Evolutionary conservation across 169 alveolate genomes (phyloP), one percentile per base, ranked within the genome.

Genomic region (Cryptosporidium sp.): DNA sequence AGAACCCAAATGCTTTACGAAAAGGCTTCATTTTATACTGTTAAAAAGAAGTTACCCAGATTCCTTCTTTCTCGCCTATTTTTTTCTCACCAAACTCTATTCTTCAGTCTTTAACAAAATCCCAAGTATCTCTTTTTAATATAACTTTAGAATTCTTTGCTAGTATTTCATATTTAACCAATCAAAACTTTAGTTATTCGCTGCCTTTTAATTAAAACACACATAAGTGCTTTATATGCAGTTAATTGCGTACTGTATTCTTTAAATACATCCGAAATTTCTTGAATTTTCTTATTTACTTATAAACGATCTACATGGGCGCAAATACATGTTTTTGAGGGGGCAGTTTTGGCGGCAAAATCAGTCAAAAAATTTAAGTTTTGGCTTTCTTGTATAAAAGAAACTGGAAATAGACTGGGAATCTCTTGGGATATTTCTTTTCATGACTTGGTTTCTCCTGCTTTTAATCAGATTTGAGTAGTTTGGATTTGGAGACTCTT

Each of bases 361-460:
- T 71, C 39, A 71, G 67, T 71, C 48, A 1, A 26, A 3, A 10
- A 71, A 33, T 31, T 71, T 71, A 43, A 71, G 45, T 35, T 71
- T 71, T 31, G 68, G 69, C 23, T 50, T 71, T 50, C 85, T 71
- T 50, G 69, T 48, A 5, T 35, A 71, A 23, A 71, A 71, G 8
- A 71, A 71, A 48, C 69, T 51, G n/a, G 85, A 71, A 71, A 71
- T 71, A n/a, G 85, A 71, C 45, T 71, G 85, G 1, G 85, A 71
- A n/a, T 71, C 67, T 18, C 35, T 71, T n/a, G 61, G 39, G 21
- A 71, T 7, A 50, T 50, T 55, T 43, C 67, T 71, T 43, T 55
- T 71, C 6, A 50, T 50, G 29, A 50, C 59, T 18, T 55, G 29
- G n/a, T 18, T 39, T 71, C 12, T 45, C 67, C 69, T 71, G 31